Conservation (phyloP, 2,329 filamentous ascomycete genomes). For the Blastomyces gilchristii region DNA sequence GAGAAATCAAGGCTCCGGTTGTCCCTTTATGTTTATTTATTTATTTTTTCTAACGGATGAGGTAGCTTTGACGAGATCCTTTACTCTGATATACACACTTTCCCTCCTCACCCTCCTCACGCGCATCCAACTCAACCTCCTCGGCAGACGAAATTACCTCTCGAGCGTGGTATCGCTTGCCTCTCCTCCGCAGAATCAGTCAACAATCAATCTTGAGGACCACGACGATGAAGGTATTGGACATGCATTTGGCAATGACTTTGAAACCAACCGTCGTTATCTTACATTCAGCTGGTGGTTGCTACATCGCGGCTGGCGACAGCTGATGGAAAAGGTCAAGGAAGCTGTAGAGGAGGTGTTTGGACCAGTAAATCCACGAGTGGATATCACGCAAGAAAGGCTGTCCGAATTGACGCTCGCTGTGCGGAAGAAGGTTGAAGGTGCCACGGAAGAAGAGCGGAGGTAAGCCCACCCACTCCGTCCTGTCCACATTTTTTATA, state of each 20-base stretch:
- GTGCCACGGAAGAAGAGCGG: conserved; percentile 54
- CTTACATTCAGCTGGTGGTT: conserved; percentile 98
- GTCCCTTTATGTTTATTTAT: no score
- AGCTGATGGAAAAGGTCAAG: conserved; percentile 71
- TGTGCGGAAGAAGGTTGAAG: conserved; percentile 77
- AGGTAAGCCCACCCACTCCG: conserved; percentile 27
- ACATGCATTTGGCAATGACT: conserved; percentile 80
- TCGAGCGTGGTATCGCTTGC: conserved; percentile 90
- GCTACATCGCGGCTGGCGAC: conserved; percentile 77
- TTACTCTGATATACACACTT: conserved; percentile 85
- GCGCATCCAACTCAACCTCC: conserved; percentile 89
- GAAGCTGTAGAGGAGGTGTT: conserved; percentile 83
- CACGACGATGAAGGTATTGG: conserved; percentile 76
- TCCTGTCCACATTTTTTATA: conserved; percentile 3
- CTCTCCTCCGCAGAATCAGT: conserved; percentile 57
- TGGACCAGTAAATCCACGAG: conserved; percentile 75
- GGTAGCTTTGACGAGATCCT: conserved; percentile 70
- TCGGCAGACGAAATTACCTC: conserved; percentile 88
- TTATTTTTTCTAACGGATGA: conserved; percentile 1
- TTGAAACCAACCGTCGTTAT: conserved; percentile 90
- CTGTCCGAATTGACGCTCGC: conserved; percentile 73
- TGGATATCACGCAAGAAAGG: conserved; percentile 70
- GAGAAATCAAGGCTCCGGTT: no score
- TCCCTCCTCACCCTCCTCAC: conserved; percentile 84
- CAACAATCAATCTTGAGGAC: conserved; percentile 82